Conservation (phyloP, 805 yeast genomes). For the Starmerella floricola region DNA sequence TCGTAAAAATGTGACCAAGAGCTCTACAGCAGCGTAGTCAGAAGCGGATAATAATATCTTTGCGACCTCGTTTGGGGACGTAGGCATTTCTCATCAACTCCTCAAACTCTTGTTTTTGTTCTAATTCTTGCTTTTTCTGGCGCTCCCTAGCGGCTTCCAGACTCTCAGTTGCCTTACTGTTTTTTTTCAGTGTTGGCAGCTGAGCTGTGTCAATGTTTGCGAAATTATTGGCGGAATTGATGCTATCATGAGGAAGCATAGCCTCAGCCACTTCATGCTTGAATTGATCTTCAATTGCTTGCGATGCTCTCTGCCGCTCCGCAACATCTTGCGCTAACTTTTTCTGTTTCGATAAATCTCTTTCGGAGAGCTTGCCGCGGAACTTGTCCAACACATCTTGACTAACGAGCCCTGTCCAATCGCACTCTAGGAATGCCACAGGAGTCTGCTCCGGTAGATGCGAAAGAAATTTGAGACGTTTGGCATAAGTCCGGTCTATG, state of each 20-base stretch:
- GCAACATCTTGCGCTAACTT: conserved; percentile 24
- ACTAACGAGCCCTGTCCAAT: conserved; percentile 46
- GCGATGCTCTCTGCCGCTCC: conserved; percentile 26
- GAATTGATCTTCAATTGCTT: conserved; percentile 30
- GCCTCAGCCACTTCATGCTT: conserved; percentile 25
- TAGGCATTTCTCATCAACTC: conserved; percentile 18
- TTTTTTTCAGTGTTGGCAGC: conserved; percentile 19
- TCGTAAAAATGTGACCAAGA: too few relatives aligned
- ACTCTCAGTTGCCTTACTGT: conserved; percentile 3
- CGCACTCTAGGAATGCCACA: conserved; percentile 70
- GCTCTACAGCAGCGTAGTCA: neutral
- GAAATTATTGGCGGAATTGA: too few relatives aligned
- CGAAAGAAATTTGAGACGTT: conserved; percentile 58
- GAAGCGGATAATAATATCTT: conserved; percentile 12
- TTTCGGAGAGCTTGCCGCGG: conserved; percentile 21
- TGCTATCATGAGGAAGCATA: conserved; percentile 14
- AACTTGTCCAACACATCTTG: conserved; percentile 24
- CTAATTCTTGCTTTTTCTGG: conserved; percentile 16
- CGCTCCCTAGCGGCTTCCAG: conserved; percentile 14
- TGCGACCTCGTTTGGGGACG: conserved; percentile 21
- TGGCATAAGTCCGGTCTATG: conserved; percentile 37
- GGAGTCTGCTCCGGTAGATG: conserved; percentile 81
- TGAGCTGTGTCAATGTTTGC: conserved; percentile 16
- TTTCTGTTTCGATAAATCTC: conserved; percentile 19
- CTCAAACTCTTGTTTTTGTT: conserved; percentile 16